Evolutionary conservation across 805 yeast genomes (phyloP).

Genomic region (Wickerhamiella occidentalis): DNA sequence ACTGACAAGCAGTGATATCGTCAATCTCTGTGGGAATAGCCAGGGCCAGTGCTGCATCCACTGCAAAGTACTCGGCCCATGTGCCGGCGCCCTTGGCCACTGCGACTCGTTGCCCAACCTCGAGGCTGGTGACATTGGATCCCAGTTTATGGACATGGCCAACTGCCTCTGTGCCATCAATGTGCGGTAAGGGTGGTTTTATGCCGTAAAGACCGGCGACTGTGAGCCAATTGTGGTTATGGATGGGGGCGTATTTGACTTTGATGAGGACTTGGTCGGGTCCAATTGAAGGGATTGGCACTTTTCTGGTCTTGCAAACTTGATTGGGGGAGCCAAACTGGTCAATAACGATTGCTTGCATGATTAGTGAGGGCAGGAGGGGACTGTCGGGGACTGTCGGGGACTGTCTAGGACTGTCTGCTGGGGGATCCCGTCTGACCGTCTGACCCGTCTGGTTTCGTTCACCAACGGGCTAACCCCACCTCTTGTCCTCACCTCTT

Average conservation of each 20-base stretch:
- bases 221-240: constrained; percentile 2
- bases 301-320: constrained; percentile 9
- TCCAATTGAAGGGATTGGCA: constrained; percentile 2
- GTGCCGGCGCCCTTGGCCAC: not conserved
- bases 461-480: too few relatives aligned
- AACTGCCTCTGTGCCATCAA: constrained; percentile 4
- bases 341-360: not conserved
- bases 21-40: constrained; percentile 1
- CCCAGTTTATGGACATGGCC: constrained; percentile 5
- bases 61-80: constrained; percentile 11
- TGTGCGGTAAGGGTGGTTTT: not conserved
- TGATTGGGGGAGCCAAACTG: constrained; percentile 3
- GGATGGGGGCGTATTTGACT: not conserved
- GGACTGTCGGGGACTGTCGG: too few relatives aligned
- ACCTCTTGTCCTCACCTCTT: too few relatives aligned
- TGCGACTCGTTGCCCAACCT: constrained; percentile 7
- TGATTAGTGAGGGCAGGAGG: not conserved
- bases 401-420: too few relatives aligned
- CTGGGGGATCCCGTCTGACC: too few relatives aligned
- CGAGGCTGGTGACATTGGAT: not conserved
- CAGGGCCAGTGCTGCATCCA: not conserved
- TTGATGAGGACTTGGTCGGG: constrained; percentile 3
- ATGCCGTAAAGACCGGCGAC: constrained; percentile 1
- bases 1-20: constrained; percentile 5
- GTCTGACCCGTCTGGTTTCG: too few relatives aligned